phyloP scores from a whole-genome alignment of 176 grass and related monocot genomes.

The Ananas comosus region DNA sequence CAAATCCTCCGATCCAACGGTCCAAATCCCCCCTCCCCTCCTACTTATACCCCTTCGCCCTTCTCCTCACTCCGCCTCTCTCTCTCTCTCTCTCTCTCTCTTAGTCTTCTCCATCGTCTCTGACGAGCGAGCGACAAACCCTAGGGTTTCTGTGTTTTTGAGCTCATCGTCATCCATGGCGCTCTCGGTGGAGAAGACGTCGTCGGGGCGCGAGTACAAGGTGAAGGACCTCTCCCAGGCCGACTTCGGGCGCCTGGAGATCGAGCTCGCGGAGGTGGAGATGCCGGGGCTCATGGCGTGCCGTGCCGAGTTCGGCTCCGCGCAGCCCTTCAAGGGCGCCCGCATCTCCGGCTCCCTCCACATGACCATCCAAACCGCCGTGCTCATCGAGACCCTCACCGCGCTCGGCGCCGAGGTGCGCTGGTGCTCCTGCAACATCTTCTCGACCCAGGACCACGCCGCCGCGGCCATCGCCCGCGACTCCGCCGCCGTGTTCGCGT shows the following conservation, averaged over 20 bases:
- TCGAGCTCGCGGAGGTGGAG: slow-evolving; percentile 91
- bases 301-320: slow-evolving; percentile 73
- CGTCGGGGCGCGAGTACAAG: slow-evolving; percentile 77
- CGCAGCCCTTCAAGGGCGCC: slow-evolving; percentile 66
- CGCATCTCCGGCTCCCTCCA: slow-evolving; percentile 89
- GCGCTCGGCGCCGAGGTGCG: slow-evolving; percentile 85
- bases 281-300: slow-evolving; percentile 94
- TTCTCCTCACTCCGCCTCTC: background rate
- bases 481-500: slow-evolving; percentile 78
- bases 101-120: background rate
- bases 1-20: background rate
- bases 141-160: background rate
- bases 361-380: slow-evolving; percentile 98
- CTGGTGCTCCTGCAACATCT: slow-evolving; percentile 98
- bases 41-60: background rate
- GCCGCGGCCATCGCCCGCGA: slow-evolving; percentile 91
- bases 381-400: slow-evolving; percentile 94
- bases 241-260: slow-evolving; percentile 84
- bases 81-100: background rate
- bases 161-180: slow-evolving; percentile 31
- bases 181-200: slow-evolving; percentile 87
- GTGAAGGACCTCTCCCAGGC: slow-evolving; percentile 93
- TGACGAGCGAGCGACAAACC: background rate
- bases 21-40: slow-evolving; percentile 16
- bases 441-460: slow-evolving; percentile 98